Evolutionary conservation across 2,329 filamentous ascomycete genomes (phyloP), one percentile per base, ranked within the genome.

Genomic region (Akanthomyces muscarius): DNA sequence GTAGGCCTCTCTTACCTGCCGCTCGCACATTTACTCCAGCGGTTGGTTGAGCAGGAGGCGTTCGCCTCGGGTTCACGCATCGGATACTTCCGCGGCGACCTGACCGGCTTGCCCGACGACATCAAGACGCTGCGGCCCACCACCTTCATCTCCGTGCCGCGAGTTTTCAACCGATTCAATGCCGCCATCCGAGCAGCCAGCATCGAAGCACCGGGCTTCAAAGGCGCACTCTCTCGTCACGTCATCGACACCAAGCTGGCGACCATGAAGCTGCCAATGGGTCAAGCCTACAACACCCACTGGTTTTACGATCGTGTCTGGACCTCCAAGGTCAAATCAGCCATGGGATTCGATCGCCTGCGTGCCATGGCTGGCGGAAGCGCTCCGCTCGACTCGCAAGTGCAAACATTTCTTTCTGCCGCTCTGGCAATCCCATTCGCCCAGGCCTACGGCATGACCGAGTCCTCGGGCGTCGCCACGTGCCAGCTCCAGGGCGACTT

Each of bases 11-110:
- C 94, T 0, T 99, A 98, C 76, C 84, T 99, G 58, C 95, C 95
- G 0, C 80, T 97, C 45, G 95, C 95, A 11, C 95, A 99, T 74
- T 98, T 99, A 70, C 97, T 91, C 75, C 90, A 93, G 67, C 89
- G 95, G 62, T 82, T 97, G 68, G 81, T 88, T 47, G 95, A 99
- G 73, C 90, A 96, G 73, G 80, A 82, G 4, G 84, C 86, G 16
- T 80, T 97, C 18, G 86, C 89, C 70, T 82, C 85, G 59, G 93
- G 92, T 61, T 86, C 85, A 41, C 80, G 86, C 10, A 87, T 97
- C 69, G 95, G 94, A 14, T 99, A 94, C 76, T 99, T 97, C 84
- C 91, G 95, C 69, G 95, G 95, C 61, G 92, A 97, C 72, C 89
- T 97, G 66, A 73, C 90, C 14, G 90, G 90, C 66, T 80, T 99